Evolutionary conservation across 768 basidiomycete species (phyloP).

Genomic region (Clitopilus passeckerianus): DNA sequence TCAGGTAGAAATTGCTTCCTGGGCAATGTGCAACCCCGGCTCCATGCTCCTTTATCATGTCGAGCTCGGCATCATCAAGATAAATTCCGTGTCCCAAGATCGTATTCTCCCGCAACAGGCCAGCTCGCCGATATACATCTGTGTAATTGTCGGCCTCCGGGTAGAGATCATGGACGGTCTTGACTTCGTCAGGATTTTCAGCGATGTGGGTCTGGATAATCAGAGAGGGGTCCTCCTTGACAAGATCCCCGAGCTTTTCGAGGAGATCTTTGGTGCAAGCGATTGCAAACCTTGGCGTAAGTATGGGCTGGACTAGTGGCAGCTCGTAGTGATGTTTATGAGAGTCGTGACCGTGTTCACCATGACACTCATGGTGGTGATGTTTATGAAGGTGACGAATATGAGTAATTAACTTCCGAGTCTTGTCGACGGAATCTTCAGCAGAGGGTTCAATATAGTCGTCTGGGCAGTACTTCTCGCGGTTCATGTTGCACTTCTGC

Average conservation of each 20-base stretch:
- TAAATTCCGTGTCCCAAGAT: conserved; percentile 87
- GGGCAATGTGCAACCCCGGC: conserved; percentile 93
- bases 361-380: conserved; percentile 2
- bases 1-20: conserved; percentile 89
- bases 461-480: conserved; percentile 46
- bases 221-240: conserved; percentile 51
- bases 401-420: conserved; percentile 60
- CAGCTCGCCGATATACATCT: conserved; percentile 73
- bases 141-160: conserved; percentile 61
- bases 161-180: conserved; percentile 61
- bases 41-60: conserved; percentile 55
- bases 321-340: conserved; percentile 8
- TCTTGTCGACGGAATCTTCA: conserved; percentile 54
- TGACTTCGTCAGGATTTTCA: conserved; percentile 76
- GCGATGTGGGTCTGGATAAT: conserved; percentile 91
- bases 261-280: conserved; percentile 78
- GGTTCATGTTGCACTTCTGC: conserved; percentile 92
- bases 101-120: conserved; percentile 73
- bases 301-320: conserved; percentile 78
- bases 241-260: conserved; percentile 53
- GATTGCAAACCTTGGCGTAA: conserved; percentile 95
- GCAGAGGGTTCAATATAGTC: conserved; percentile 66
- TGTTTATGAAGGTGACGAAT: conserved; percentile 48
- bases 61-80: conserved; percentile 67
- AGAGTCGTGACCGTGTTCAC: background rate